Conservation (phyloP, 2,329 filamentous ascomycete species). For the Scedosporium aurantiacum region DNA sequence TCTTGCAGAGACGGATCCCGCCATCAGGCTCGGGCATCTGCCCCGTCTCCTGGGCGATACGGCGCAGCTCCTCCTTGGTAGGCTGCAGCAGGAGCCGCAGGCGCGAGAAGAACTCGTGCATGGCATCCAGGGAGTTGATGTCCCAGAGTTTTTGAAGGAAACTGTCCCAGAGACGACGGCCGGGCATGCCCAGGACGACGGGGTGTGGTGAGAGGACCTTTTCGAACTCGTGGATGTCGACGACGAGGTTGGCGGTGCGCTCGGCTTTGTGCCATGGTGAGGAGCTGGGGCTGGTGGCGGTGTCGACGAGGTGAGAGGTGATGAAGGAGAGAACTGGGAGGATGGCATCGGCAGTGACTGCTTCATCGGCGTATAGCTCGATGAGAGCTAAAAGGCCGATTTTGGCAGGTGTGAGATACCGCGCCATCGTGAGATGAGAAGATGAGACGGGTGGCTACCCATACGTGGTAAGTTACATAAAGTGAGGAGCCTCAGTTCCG, state of each 20-base stretch:
- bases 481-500: no score
- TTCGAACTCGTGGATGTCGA: constrained; percentile 49
- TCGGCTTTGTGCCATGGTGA: constrained; percentile 37
- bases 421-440: constrained; percentile 46
- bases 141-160: constrained; percentile 75
- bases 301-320: constrained; percentile 55
- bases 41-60: constrained; percentile 31
- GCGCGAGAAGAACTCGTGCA: constrained; percentile 65
- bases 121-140: constrained; percentile 67
- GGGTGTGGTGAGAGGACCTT: constrained; percentile 41
- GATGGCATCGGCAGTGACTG: constrained; percentile 57
- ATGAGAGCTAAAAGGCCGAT: constrained; percentile 72
- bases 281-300: constrained; percentile 17
- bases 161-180: constrained; percentile 75
- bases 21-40: constrained; percentile 25
- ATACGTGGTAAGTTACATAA: neutral
- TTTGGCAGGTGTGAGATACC: constrained; percentile 81
- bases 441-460: neutral
- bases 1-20: constrained; percentile 53
- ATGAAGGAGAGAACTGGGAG: constrained; percentile 72
- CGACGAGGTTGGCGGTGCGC: constrained; percentile 38
- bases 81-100: constrained; percentile 48
- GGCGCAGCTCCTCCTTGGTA: constrained; percentile 48
- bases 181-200: constrained; percentile 50
- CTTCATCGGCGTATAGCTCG: constrained; percentile 66